A percentile compares a stretch with the other conserved stretches of the same genome.
These are phyloP conservation scores for Zoysia japonica DNA, from an alignment of 176 grass and related monocot species.

Conservation along the genomic window DNA sequence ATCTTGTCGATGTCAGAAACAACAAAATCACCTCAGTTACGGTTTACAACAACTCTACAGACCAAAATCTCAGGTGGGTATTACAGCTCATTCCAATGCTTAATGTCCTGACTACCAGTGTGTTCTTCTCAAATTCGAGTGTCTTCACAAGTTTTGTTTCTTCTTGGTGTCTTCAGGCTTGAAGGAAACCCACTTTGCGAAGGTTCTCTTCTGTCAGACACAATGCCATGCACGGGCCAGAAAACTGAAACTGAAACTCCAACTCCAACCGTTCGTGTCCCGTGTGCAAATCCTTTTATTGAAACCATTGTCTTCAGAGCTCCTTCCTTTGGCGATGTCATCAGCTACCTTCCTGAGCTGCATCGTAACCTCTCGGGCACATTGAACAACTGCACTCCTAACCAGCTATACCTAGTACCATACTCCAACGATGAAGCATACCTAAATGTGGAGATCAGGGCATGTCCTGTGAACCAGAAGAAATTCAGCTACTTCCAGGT, in stretches of 20 bases:
- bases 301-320: constrained; percentile 68
- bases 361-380: not conserved
- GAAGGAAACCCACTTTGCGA: constrained; percentile 66
- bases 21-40: constrained; percentile 53
- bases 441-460: constrained; percentile 43
- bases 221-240: constrained; percentile 30
- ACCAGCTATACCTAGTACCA: constrained; percentile 13
- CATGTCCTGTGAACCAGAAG: constrained; percentile 50
- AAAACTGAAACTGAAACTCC: constrained; percentile 14
- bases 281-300: constrained; percentile 61
- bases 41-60: constrained; percentile 33
- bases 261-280: not conserved
- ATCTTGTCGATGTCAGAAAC: constrained; percentile 53
- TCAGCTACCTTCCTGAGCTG: not conserved
- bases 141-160: constrained; percentile 5
- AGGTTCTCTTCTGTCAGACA: constrained; percentile 36
- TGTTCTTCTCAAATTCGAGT: constrained; percentile 25
- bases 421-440: not conserved
- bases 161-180: constrained; percentile 40
- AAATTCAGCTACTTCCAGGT: constrained; percentile 55
- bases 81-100: constrained; percentile 5
- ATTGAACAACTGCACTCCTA: constrained; percentile 22
- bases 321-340: constrained; percentile 44
- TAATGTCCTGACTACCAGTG: not conserved
- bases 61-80: constrained; percentile 46